Base-by-base conservation (phyloP, 495 filamentous ascomycete genomes). In the Sphaerosporella brunnea region DNA sequence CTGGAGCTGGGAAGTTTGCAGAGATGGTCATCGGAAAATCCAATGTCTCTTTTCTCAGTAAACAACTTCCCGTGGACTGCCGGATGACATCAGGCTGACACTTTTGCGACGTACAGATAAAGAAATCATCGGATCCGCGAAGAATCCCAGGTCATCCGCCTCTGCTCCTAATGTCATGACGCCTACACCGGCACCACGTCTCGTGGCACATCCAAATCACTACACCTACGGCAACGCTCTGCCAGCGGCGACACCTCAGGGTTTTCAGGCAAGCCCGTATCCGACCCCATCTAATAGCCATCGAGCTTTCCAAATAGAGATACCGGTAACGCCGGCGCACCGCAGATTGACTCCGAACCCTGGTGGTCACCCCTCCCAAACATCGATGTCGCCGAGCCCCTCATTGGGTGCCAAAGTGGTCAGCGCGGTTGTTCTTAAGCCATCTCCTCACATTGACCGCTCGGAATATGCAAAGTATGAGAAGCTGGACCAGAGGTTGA, bases 381-480 rank as follows among this genome's bases (percentile, higher is more conserved):
- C n/a, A n/a, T n/a, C n/a, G n/a, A n/a, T n/a, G 24, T 43, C 39
- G 8, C 39, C 39, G 11, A 43, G 18, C 7, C 21, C 39, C 25
- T 69, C 80, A 35, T 65, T 15, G 4, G 7, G 74, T 56, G 76
- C 82, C 53, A 65, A 90, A 23, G 37, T 78, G 82, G 53, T 74
- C 78, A 51, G 68, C 84, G 45, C 63, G 85, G 45, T 73, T 77
- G 58, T 73, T 72, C 8, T 72, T 75, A 34, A 60, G 20, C 54
- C 58, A 11, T 48, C 45, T 24, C 45, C 45, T 11, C 20, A 21
- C 9, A 38, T 61, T 21, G 58, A 61, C 26, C 59, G 58, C n/a
- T 56, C 55, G 3, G 48, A 62, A 48, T 62, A 62, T 39, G 43
- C 35, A 24, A 69, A 66, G 35, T 59, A 49, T n/a, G 54, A 60